Base-by-base conservation (phyloP, 192 early-diverging fungal species). In the Coemansia sp. region DNA sequence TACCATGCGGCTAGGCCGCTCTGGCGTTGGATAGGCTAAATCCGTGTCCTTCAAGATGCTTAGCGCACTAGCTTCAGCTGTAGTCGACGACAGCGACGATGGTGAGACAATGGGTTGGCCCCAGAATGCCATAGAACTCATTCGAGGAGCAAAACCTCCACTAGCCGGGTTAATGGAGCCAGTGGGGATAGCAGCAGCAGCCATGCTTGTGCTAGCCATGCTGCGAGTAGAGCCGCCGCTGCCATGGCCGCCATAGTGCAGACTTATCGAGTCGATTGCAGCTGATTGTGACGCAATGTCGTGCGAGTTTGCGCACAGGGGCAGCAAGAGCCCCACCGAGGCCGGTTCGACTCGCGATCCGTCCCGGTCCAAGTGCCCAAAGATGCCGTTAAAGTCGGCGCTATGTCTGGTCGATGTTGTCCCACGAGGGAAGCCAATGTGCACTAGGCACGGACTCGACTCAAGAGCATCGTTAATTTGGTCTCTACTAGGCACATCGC, bases 21-120 rank as follows among this genome's bases (percentile, higher is more conserved):
- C 65, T 1, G 79, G 79, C 11, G 70, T 73, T 9, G 79, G 74
- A 31, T 82, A 82, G 2, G 79, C 79, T 4, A 82, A 71, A 35
- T 82, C 79, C 0, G 79, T 82, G 39, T 76, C 79, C 43, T 77
- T 82, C 16, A 82, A 59, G 28, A 82, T 82, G 60, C 79, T 82
- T 51, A 82, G 57, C 14, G 79, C 79, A 40, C 79, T 82, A 20
- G 79, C 70, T 40, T 82, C 79, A 0, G 79, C 79, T 5, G 67
- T 76, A 1, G 70, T 73, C 9, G 79, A 73, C 5, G 79, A 69
- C 45, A 62, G 42, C 35, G 72, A 62, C 1, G 61, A 39, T 14
- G 50, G 33, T 5, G 65, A 66, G 11, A 57, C 42, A 46, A 66
- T 26, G 26, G 14, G 33, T 20, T 59, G 34, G 21, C 56, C 48